Evolutionary conservation across 129 eudicot species (phyloP).

Genomic region (Centrapalus pauciflorus): DNA sequence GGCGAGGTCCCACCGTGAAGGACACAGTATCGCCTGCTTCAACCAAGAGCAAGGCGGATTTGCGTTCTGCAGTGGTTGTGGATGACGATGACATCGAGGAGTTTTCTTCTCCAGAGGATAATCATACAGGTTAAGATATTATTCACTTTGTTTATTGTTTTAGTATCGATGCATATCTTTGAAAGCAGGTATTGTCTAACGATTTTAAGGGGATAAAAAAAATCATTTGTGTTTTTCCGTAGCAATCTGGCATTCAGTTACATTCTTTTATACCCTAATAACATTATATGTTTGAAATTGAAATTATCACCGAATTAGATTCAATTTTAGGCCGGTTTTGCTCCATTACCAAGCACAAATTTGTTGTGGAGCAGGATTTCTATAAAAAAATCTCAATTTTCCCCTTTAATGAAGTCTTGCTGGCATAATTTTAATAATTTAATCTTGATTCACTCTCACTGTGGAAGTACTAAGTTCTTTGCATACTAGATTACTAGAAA

Average conservation of each 20-base stretch:
- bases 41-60: conserved; percentile 7
- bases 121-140: conserved; percentile 19
- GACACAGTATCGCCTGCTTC: conserved; percentile 9
- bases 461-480: neutral
- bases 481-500: neutral
- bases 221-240: neutral
- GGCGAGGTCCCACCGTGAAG: conserved; percentile 38
- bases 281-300: neutral
- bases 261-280: neutral
- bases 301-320: neutral
- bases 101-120: conserved; percentile 63
- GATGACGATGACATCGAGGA: conserved; percentile 76
- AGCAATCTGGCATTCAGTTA: neutral
- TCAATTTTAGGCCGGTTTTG: neutral
- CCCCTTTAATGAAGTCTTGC: neutral
- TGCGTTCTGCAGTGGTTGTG: conserved; percentile 21
- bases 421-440: neutral
- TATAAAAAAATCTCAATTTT: too few species aligned
- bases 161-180: neutral
- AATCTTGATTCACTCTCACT: neutral
- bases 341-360: too few species aligned
- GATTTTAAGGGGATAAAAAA: neutral
- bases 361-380: too few species aligned
- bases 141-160: neutral
- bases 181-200: neutral